Conservation (phyloP, 768 basidiomycete genomes). For the Phanerochaete carnosa region DNA sequence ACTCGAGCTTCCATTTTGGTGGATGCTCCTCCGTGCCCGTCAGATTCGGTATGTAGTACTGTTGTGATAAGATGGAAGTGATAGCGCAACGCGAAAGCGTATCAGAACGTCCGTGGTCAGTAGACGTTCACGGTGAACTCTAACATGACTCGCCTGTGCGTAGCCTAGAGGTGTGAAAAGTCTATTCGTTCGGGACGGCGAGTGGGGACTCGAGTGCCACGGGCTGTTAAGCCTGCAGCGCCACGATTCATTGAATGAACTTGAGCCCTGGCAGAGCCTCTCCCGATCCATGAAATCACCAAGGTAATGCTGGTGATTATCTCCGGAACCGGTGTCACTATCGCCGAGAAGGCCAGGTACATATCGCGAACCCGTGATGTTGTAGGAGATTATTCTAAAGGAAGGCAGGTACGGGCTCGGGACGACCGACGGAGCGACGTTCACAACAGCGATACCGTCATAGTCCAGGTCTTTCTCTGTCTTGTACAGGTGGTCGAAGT, state of each 20-base stretch:
- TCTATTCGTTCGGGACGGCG: constrained; percentile 70
- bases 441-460: constrained; percentile 71
- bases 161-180: constrained; percentile 78
- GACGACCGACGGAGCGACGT: constrained; percentile 78
- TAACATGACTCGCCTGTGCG: constrained; percentile 61
- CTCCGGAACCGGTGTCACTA: neutral
- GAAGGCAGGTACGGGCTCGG: constrained; percentile 85
- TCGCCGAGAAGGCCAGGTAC: constrained; percentile 38
- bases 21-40: constrained; percentile 42
- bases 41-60: constrained; percentile 64
- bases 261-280: neutral
- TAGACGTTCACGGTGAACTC: neutral
- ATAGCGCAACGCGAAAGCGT: constrained; percentile 1
- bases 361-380: constrained; percentile 45
- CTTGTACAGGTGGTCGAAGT: constrained; percentile 63
- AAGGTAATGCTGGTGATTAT: constrained; percentile 1
- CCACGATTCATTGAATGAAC: constrained; percentile 4
- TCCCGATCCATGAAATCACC: constrained; percentile 11
- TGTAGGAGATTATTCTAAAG: constrained; percentile 81
- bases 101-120: neutral
- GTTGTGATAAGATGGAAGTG: constrained; percentile 14
- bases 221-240: constrained; percentile 39
- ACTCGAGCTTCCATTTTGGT: constrained; percentile 75
- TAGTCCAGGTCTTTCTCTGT: constrained; percentile 46
- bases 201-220: constrained; percentile 58